Evolutionary conservation across 2,329 filamentous ascomycete species (phyloP), one percentile per base, ranked within the genome.

Genomic region (Scedosporium boydii): DNA sequence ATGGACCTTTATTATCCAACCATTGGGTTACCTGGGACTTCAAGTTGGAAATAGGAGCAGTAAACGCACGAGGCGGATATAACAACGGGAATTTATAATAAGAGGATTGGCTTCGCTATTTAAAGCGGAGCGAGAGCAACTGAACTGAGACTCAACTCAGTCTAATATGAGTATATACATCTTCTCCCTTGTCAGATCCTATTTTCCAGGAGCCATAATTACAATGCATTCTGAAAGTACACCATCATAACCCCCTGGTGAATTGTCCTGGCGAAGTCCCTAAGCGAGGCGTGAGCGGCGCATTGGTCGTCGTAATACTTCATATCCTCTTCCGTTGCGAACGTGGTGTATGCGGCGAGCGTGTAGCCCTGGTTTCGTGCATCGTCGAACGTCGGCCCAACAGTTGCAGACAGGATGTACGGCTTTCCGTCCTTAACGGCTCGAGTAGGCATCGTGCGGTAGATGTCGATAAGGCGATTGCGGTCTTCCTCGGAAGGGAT

Each of bases 361-460:
- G 81, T 87, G 72, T 78, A 87, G 3, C 85, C 85, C 66, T 86
- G 79, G 63, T 75, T 80, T 3, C 85, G 80, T 3, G 80, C 76
- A 64, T 87, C 83, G 2, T 78, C 71, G 62, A 82, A 73, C 0
- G 82, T 77, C 4, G 73, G 70, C 3, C 78, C 79, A 1, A 80
- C 84, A 73, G 74, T 61, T 0, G 81, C 77, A 3, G 77, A 75
- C 44, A 80, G 66, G 58, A 88, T 85, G 68, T 88, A 88, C 0
- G 81, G 82, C 65, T 86, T 82, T 55, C 83, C 84, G 63, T 86
- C 78, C 85, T 74, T 71, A 63, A 73, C 12, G n/a, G 74, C 69
- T 34, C 70, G 65, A 14, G 60, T 44, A 0, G 70, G 69, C 70
- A 76, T 70, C 16, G 66, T 60, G n/a, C 66, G 69, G 64, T 76